Conservation (phyloP, 305 asterid species). For the Ilex paraguariensis region DNA sequence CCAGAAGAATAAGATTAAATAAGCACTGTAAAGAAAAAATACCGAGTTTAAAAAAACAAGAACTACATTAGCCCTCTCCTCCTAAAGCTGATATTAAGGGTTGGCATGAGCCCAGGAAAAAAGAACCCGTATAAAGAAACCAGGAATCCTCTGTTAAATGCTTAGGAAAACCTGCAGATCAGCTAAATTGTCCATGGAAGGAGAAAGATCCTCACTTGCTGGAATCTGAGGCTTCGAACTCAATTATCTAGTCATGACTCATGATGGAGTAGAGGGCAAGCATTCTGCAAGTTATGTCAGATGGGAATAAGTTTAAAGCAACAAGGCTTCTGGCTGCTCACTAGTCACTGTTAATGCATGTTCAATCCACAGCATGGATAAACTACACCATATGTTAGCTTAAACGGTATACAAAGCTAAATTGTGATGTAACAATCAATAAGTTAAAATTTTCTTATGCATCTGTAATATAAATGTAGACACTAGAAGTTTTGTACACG, state of each 20-base stretch:
- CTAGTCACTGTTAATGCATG: slow-evolving; percentile 26
- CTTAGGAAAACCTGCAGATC: slow-evolving; percentile 21
- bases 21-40: slow-evolving; percentile 22
- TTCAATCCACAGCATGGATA: slow-evolving; percentile 24
- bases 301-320: slow-evolving; percentile 24
- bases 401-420: slow-evolving; percentile 13
- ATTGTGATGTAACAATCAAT: too few relatives aligned
- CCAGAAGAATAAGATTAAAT: not conserved
- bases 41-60: slow-evolving; percentile 17
- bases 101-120: slow-evolving; percentile 12
- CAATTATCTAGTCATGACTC: slow-evolving; percentile 38
- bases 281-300: slow-evolving; percentile 34
- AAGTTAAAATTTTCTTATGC: not conserved
- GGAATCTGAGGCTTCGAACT: slow-evolving; percentile 31
- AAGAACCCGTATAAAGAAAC: slow-evolving; percentile 17
- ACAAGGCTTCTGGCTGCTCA: slow-evolving; percentile 30
- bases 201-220: slow-evolving; percentile 29
- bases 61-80: slow-evolving; percentile 25
- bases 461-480: slow-evolving; percentile 10
- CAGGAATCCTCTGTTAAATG: slow-evolving; percentile 17
- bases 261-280: slow-evolving; percentile 27
- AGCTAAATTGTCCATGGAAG: slow-evolving; percentile 33
- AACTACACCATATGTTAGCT: slow-evolving; percentile 14
- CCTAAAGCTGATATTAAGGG: slow-evolving; percentile 19
- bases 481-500: slow-evolving; percentile 11